Evolutionary conservation across 805 yeast species (phyloP).

Genomic region (Pichia californica): DNA sequence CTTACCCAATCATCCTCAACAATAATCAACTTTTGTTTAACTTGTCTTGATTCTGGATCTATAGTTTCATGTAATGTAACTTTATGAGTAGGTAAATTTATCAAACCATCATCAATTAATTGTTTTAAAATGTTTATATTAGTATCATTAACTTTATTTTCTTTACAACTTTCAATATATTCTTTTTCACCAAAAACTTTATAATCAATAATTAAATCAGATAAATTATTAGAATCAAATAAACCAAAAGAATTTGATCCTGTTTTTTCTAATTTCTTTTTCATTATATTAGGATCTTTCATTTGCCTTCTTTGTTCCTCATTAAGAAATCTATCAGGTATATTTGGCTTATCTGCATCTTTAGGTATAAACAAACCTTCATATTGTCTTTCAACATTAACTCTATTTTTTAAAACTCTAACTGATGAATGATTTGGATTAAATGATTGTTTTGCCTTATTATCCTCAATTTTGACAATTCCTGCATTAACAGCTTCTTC

Average conservation of each 20-base stretch:
- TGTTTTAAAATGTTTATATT: constrained; percentile 14
- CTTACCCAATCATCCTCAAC: constrained; percentile 19
- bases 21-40: constrained; percentile 21
- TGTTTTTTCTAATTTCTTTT: constrained; percentile 5
- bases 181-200: constrained; percentile 9
- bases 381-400: constrained; percentile 17
- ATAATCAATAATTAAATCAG: constrained; percentile 20
- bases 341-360: constrained; percentile 15
- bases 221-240: constrained; percentile 15
- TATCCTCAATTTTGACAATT: constrained; percentile 18
- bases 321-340: constrained; percentile 16
- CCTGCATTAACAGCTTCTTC: constrained; percentile 22
- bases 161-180: constrained; percentile 5
- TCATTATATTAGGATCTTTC: constrained; percentile 7
- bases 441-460: neutral
- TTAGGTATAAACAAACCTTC: constrained; percentile 13
- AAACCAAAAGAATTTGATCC: constrained; percentile 12
- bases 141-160: constrained; percentile 12
- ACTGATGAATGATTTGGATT: constrained; percentile 20
- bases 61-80: constrained; percentile 15
- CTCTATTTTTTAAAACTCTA: constrained; percentile 19
- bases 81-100: constrained; percentile 21
- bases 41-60: constrained; percentile 11
- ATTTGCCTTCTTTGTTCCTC: constrained; percentile 11
- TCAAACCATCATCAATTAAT: constrained; percentile 16